A percentile compares a stretch with the other conserved stretches of the same genome.
Evolutionary conservation across 73 alveolate species (phyloP).

Genomic region (Breviolum minutum): DNA sequence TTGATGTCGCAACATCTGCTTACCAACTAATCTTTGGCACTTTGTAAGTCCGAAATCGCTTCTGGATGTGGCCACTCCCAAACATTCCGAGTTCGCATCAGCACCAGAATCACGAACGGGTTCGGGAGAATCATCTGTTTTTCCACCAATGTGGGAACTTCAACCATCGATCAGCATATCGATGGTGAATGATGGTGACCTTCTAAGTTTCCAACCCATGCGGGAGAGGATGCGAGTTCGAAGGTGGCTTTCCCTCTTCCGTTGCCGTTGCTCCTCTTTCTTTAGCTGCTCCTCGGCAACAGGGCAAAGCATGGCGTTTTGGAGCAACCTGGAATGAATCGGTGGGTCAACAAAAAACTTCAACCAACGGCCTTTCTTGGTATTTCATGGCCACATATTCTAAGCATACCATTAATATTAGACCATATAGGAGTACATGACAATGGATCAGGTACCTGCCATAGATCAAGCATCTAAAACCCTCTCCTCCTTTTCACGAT

Average conservation of each 20-base stretch:
- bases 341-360: too few relatives aligned
- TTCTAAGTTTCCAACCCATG: background rate
- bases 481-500: constrained; percentile 85
- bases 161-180: background rate
- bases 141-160: too few relatives aligned
- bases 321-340: too few relatives aligned
- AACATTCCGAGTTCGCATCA: too few relatives aligned
- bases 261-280: constrained; percentile 78
- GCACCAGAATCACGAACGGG: too few relatives aligned
- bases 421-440: background rate
- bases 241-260: constrained; percentile 76
- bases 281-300: constrained; percentile 48
- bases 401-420: background rate
- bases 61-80: too few relatives aligned
- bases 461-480: background rate
- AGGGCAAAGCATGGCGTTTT: too few relatives aligned
- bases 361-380: too few relatives aligned
- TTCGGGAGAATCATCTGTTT: too few relatives aligned
- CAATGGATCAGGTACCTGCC: background rate
- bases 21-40: too few relatives aligned
- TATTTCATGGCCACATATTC: background rate
- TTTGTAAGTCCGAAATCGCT: too few relatives aligned
- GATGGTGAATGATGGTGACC: background rate
- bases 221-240: constrained; percentile 79
- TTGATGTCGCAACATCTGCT: too few relatives aligned